Evolutionary conservation across 805 yeast species (phyloP).

Genomic region (Spencermartinsiella europaea): DNA sequence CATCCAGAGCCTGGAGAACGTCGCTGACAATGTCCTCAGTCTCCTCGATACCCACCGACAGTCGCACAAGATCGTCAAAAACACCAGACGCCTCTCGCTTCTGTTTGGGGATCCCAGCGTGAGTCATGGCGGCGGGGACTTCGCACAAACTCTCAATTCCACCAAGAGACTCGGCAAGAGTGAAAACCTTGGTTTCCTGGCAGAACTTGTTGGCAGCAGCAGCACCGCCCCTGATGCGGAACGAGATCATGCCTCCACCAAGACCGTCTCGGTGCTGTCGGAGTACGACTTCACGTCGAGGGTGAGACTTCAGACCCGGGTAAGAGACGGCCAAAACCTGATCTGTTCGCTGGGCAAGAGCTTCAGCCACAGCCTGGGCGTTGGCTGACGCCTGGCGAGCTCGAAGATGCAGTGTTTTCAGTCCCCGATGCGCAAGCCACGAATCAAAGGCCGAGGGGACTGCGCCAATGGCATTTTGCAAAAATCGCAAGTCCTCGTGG

Average conservation of each 20-base stretch:
- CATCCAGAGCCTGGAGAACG: slow-evolving; percentile 59
- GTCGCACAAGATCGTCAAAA: slow-evolving; percentile 72
- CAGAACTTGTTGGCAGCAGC: slow-evolving; percentile 70
- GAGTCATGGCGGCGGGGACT: slow-evolving; percentile 90
- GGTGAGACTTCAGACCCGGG: slow-evolving; percentile 72
- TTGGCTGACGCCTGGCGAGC: slow-evolving; percentile 60
- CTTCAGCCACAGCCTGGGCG: slow-evolving; percentile 68
- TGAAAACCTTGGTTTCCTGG: slow-evolving; percentile 67
- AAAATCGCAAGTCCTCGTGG: slow-evolving; percentile 61
- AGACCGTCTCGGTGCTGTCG: slow-evolving; percentile 77
- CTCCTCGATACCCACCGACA: slow-evolving; percentile 85
- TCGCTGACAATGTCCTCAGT: slow-evolving; percentile 71
- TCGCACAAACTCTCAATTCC: slow-evolving; percentile 83
- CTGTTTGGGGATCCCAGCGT: slow-evolving; percentile 78
- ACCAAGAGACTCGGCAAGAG: slow-evolving; percentile 86
- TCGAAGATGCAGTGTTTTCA: slow-evolving; percentile 80
- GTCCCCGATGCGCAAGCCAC: slow-evolving; percentile 90
- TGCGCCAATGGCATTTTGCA: slow-evolving; percentile 86
- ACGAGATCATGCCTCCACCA: slow-evolving; percentile 91
- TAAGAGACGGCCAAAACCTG: slow-evolving; percentile 67
- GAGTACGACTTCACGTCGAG: slow-evolving; percentile 55
- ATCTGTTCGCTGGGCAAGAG: slow-evolving; percentile 39
- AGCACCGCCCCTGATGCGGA: slow-evolving; percentile 80
- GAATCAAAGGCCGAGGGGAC: slow-evolving; percentile 87
- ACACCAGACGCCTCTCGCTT: slow-evolving; percentile 78